Base-by-base conservation (phyloP, 2,329 filamentous ascomycete genomes). In the Fusarium pseudocircinatum region DNA sequence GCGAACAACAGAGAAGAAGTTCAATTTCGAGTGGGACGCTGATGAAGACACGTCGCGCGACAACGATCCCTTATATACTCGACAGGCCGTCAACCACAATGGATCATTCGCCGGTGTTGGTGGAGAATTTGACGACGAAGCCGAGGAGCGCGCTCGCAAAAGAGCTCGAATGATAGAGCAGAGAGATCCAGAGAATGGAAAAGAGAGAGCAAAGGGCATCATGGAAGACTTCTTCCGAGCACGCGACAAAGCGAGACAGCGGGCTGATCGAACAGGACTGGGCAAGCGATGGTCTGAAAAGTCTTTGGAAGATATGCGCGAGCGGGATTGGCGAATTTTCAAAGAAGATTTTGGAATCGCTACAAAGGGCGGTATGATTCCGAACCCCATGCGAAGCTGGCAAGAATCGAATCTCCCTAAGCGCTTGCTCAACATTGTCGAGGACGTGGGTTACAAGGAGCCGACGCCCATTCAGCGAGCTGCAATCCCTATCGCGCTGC, bases 241-340 rank as follows among this genome's bases (percentile, higher is more conserved):
- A n/a, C 80, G 83, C 26, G 81, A 83, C 50, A 89, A 91, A 73
- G 90, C 92, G 36, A 92, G 91, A 78, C 92, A 97, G 78, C 90
- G 93, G 72, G 90, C 91, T 16, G 87, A 88, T 69, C 89, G 93
- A 70, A 94, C 92, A 72, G 92, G 92, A 39, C 87, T 97, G 63
- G 95, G 97, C 77, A 95, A 95, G 82, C 95, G 97, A 83, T 99
- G 96, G 96, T 95, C 93, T 62, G 94, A 98, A 80, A 99, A 99
- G 90, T 89, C 88, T 70, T 85, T 98, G 71, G 91, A 93, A 20
- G 94, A 97, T 78, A 99, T 99, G 96, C 93, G 94, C 71, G 95
- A 98, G 84, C 89, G 96, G 81, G 96, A 99, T 83, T 99, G 96
- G 96, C 94, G 96, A 80, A 98, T 99, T 77, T 98, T 99, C 90